phyloP scores from a whole-genome alignment of 2,329 filamentous ascomycete species.

The Zymoseptoria ardabiliae region DNA sequence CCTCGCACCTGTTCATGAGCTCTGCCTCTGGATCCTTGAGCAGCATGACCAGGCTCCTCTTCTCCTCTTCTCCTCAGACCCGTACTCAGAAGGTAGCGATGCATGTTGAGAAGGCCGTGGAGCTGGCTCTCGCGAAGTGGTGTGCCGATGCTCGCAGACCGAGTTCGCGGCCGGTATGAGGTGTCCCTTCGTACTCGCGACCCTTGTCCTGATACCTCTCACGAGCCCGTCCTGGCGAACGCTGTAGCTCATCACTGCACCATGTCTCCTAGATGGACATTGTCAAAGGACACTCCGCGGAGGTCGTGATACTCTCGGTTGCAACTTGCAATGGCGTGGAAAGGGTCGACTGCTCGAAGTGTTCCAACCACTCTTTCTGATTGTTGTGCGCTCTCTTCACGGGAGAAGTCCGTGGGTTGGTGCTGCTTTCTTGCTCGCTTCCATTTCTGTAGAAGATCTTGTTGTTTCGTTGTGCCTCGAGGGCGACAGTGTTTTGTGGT shows the following conservation, averaged over 20 bases:
- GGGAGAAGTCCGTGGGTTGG: conserved; percentile 15
- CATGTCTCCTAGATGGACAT: conserved; percentile 46
- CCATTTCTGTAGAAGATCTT: conserved; percentile 73
- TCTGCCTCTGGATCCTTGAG: conserved; percentile 22
- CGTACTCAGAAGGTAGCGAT: conserved; percentile 10
- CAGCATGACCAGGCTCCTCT: conserved; percentile 16
- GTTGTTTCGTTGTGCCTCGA: conserved; percentile 65
- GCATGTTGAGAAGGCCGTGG: conserved; percentile 13
- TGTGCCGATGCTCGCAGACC: conserved; percentile 16
- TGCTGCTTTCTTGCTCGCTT: conserved; percentile 37
- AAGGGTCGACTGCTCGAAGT: neutral
- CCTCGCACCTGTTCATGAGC: conserved; percentile 25
- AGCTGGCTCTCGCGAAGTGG: conserved; percentile 6
- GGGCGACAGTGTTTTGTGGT: conserved; percentile 7
- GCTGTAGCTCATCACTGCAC: neutral
- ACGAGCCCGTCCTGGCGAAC: neutral
- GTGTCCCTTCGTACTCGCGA: conserved; percentile 12
- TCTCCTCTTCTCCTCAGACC: conserved; percentile 10
- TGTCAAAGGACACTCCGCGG: conserved; percentile 49
- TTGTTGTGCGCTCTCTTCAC: conserved; percentile 19
- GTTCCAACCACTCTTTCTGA: conserved; percentile 4
- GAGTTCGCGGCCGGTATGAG: conserved; percentile 8
- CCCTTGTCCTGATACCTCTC: conserved; percentile 13
- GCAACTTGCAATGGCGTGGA: neutral
- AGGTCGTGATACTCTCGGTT: neutral